These are phyloP conservation scores for Phaseolus coccineus DNA, from an alignment of 331 rosid genomes.

Conservation along the genomic window DNA sequence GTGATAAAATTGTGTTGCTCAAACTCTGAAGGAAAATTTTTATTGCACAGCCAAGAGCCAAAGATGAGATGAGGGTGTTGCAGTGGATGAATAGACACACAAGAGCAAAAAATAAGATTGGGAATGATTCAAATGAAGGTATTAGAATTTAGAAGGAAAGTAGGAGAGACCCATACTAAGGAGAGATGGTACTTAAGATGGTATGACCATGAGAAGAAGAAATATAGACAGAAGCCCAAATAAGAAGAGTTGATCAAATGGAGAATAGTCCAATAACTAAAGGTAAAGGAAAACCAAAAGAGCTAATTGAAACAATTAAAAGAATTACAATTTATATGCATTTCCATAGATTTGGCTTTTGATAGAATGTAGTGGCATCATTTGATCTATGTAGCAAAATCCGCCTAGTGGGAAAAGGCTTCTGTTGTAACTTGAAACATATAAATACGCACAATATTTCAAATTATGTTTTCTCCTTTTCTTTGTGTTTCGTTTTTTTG, in stretches of 20 bases:
- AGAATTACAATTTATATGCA: not conserved
- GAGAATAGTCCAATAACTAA: not conserved
- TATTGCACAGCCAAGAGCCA: not conserved
- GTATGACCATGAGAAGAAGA: not conserved
- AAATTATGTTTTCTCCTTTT: not conserved
- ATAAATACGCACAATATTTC: not conserved
- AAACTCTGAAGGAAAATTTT: not conserved
- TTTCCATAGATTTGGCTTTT: not conserved
- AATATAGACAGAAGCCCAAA: not conserved
- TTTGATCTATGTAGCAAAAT: not conserved
- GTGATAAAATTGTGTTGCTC: not conserved
- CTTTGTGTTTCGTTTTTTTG: not conserved
- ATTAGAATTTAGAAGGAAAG: not conserved
- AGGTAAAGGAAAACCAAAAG: not conserved
- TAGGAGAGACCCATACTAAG: not conserved
- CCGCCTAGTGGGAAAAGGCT: not conserved
- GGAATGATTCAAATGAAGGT: not conserved
- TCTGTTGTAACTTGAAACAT: constrained; percentile 1
- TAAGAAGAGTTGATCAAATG: not conserved
- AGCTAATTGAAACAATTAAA: not conserved
- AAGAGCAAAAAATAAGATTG: not conserved
- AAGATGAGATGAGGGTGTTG: not conserved
- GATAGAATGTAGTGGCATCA: not conserved
- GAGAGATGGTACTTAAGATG: not conserved
- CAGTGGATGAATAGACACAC: not conserved